Percentiles rank a stretch among this genome's conserved stretches.
Conservation (phyloP, 2,329 filamentous ascomycete species). For the Daldinia sp. region DNA sequence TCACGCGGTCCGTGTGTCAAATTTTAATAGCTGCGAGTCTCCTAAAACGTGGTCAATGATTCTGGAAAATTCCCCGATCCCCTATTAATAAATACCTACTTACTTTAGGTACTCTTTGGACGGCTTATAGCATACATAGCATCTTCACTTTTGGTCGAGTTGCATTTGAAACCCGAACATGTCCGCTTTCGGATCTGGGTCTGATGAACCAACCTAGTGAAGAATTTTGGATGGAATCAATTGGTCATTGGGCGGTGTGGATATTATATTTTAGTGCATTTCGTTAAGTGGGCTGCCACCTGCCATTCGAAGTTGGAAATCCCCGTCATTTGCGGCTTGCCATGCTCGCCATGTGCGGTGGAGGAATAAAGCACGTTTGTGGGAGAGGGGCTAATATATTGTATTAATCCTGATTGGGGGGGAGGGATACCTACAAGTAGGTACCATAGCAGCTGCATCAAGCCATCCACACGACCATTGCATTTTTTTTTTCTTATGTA, state of each 20-base stretch:
- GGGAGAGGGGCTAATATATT: slow-evolving; percentile 24
- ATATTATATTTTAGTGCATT: slow-evolving; percentile 38
- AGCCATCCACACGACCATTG: slow-evolving; percentile 34
- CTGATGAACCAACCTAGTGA: slow-evolving; percentile 17
- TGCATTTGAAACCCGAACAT: slow-evolving; percentile 30
- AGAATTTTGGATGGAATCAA: slow-evolving; percentile 41
- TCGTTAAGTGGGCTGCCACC: slow-evolving; percentile 39
- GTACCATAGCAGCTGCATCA: slow-evolving; percentile 34
- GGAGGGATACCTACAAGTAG: slow-evolving; percentile 22
- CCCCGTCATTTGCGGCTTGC: slow-evolving; percentile 44
- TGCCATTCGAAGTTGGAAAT: slow-evolving; percentile 41
- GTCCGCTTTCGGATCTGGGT: slow-evolving; percentile 40
- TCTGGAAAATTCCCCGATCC: slow-evolving; percentile 28
- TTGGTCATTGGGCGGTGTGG: slow-evolving; percentile 38
- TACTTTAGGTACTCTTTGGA: no score
- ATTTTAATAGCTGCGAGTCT: slow-evolving; percentile 10
- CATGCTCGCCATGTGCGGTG: slow-evolving; percentile 46
- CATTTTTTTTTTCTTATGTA: slow-evolving; percentile 11
- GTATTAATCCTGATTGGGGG: slow-evolving; percentile 34
- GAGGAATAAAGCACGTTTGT: slow-evolving; percentile 42
- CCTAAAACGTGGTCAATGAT: slow-evolving; percentile 22
- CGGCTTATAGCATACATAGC: slow-evolving; percentile 8
- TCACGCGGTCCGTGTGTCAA: slow-evolving; percentile 26
- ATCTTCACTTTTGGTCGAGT: slow-evolving; percentile 15
- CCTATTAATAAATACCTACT: neutral